phyloP scores from a whole-genome alignment of 257 asterid genomes.

The Ocimum tenuiflorum region DNA sequence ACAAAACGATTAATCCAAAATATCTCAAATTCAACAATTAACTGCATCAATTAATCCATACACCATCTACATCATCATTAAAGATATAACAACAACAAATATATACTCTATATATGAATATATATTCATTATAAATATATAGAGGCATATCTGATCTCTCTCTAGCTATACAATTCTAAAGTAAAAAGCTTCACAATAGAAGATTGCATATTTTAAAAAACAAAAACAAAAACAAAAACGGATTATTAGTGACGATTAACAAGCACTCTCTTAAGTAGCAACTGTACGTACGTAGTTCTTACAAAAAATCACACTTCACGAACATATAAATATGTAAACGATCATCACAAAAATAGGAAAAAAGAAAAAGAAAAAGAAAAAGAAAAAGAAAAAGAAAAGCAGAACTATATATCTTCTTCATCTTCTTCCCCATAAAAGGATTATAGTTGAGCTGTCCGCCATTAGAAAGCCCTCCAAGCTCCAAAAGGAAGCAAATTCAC shows the following conservation, averaged over 20 bases:
- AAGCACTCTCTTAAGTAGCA: too few species aligned
- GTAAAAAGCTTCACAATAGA: slow-evolving; percentile 3
- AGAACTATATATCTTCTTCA: not conserved
- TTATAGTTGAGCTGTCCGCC: not conserved
- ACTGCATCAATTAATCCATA: not conserved
- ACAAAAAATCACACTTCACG: not conserved
- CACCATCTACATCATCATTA: slow-evolving; percentile 1
- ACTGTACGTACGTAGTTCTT: not conserved
- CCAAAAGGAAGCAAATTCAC: slow-evolving; percentile 9
- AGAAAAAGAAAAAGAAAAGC: not conserved
- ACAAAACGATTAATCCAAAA: not conserved
- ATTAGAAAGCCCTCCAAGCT: not conserved
- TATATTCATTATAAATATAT: not conserved
- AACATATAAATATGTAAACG: not conserved
- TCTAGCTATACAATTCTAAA: slow-evolving; percentile 29
- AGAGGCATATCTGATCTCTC: slow-evolving; percentile 10
- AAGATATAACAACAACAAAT: not conserved
- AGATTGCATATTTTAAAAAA: not conserved
- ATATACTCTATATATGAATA: not conserved
- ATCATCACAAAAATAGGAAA: not conserved
- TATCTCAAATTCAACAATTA: not conserved
- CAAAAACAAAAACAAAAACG: too few species aligned
- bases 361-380: not conserved
- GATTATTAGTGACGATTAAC: slow-evolving; percentile 9
- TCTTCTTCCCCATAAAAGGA: not conserved